Evolutionary conservation across 495 filamentous ascomycete genomes (phyloP).

Genomic region (Podospora sp.): DNA sequence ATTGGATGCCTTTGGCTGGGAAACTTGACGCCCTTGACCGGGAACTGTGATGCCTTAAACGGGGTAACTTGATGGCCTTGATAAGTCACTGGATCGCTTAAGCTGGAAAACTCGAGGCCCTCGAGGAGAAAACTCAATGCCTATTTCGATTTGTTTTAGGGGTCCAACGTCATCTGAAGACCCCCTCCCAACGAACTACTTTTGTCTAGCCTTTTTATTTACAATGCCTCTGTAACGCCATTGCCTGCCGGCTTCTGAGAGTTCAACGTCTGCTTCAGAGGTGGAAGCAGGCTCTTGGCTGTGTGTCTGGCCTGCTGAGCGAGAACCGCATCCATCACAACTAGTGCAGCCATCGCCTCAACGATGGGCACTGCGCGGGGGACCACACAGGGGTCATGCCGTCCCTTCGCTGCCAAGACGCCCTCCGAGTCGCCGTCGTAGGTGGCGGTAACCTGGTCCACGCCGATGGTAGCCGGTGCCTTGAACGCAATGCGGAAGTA

Average conservation of each 20-base stretch:
- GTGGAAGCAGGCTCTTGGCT: conserved; percentile 56
- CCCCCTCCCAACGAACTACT: neutral
- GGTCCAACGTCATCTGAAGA: too few species aligned
- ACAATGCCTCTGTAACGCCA: conserved; percentile 30
- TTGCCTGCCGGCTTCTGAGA: conserved; percentile 31
- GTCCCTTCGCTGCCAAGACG: conserved; percentile 85
- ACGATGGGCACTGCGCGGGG: conserved; percentile 94
- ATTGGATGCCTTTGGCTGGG: too few species aligned
- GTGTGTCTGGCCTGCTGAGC: conserved; percentile 75
- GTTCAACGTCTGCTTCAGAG: conserved; percentile 43
- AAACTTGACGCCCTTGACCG: too few species aligned
- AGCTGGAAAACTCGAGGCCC: too few species aligned
- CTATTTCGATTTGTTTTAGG: too few species aligned
- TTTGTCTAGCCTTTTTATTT: conserved; percentile 2
- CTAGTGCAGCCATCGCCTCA: conserved; percentile 91
- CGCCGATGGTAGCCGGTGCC: conserved; percentile 91
- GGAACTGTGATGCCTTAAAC: too few species aligned
- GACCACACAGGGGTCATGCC: conserved; percentile 95
- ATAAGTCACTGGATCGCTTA: too few species aligned
- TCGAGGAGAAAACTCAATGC: too few species aligned
- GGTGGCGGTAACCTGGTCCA: conserved; percentile 81
- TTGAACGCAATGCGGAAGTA: conserved; percentile 98
- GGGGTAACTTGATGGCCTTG: too few species aligned
- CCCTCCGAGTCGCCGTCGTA: conserved; percentile 74
- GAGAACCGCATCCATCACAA: conserved; percentile 89